Conservation (phyloP, 1,284 basidiomycete genomes). For the Moesziomyces antarcticus region DNA sequence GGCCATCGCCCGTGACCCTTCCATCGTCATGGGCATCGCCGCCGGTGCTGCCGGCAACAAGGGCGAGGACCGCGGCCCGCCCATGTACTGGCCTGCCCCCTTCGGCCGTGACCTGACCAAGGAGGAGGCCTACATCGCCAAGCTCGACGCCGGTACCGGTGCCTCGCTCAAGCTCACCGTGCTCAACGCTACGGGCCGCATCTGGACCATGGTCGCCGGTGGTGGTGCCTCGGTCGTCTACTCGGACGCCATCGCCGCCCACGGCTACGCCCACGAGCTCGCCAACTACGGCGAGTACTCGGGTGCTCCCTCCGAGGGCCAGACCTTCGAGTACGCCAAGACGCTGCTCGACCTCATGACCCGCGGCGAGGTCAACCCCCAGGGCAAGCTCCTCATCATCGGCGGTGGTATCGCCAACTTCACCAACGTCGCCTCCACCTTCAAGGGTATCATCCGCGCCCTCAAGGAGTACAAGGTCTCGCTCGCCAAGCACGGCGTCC, state of each 20-base stretch:
- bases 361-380: conserved; percentile 71
- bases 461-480: conserved; percentile 86
- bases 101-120: conserved; percentile 98
- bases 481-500: conserved; percentile 62
- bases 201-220: conserved; percentile 99
- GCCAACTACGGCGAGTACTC: conserved; percentile 99
- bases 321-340: conserved; percentile 99
- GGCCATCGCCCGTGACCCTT: conserved; percentile 93
- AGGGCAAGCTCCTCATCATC: conserved; percentile 97
- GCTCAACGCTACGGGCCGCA: conserved; percentile 89
- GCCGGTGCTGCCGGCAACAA: conserved; percentile 67
- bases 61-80: conserved; percentile 76
- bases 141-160: conserved; percentile 94
- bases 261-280: conserved; percentile 95
- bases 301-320: conserved; percentile 96
- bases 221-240: conserved; percentile 78
- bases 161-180: conserved; percentile 98
- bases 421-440: conserved; percentile 98
- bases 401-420: conserved; percentile 99
- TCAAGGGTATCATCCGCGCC: conserved; percentile 99
- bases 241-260: conserved; percentile 94
- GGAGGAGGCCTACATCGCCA: conserved; percentile 99
- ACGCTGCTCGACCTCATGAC: conserved; percentile 98
- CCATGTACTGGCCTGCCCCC: conserved; percentile 96
- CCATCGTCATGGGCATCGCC: conserved; percentile 74